Conservation (phyloP, 768 basidiomycete species). For the Agaricus subrufescens region DNA sequence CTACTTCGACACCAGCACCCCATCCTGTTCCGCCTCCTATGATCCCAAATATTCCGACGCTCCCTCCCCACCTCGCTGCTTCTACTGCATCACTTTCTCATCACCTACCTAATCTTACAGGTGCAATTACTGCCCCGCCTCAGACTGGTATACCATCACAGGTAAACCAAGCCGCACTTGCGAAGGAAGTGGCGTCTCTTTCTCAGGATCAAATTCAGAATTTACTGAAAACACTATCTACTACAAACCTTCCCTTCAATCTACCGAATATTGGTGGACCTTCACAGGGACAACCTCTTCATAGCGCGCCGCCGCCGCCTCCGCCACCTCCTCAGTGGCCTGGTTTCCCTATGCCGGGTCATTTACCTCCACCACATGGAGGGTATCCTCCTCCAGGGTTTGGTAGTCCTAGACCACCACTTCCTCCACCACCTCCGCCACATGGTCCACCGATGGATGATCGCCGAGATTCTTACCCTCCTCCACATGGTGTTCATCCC, state of each 20-base stretch:
- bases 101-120: conserved; percentile 2
- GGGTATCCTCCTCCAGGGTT: conserved; percentile 7
- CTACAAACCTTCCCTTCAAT: conserved; percentile 22
- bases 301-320: conserved; percentile 10
- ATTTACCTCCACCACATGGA: conserved; percentile 11
- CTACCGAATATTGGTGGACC: conserved; percentile 15
- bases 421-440: conserved; percentile 12
- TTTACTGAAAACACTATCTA: conserved; percentile 56
- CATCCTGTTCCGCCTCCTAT: conserved; percentile 12
- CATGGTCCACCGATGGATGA: conserved; percentile 15
- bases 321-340: conserved; percentile 10
- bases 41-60: conserved; percentile 13
- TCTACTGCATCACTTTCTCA: not conserved
- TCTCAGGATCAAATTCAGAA: conserved; percentile 74
- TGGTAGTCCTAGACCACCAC: conserved; percentile 6
- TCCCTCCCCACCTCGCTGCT: not conserved
- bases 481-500: conserved; percentile 28
- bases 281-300: conserved; percentile 15
- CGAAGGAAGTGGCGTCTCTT: conserved; percentile 67
- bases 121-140: conserved; percentile 14
- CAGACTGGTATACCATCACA: conserved; percentile 13
- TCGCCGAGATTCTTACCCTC: conserved; percentile 24
- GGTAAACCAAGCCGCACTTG: conserved; percentile 44
- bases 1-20: conserved; percentile 15
- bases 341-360: conserved; percentile 7